A percentile compares a stretch with the other conserved stretches of the same genome.
These are phyloP conservation scores for Musa acuminata DNA, from an alignment of 176 grass and related monocot genomes.

Conservation along the genomic window DNA sequence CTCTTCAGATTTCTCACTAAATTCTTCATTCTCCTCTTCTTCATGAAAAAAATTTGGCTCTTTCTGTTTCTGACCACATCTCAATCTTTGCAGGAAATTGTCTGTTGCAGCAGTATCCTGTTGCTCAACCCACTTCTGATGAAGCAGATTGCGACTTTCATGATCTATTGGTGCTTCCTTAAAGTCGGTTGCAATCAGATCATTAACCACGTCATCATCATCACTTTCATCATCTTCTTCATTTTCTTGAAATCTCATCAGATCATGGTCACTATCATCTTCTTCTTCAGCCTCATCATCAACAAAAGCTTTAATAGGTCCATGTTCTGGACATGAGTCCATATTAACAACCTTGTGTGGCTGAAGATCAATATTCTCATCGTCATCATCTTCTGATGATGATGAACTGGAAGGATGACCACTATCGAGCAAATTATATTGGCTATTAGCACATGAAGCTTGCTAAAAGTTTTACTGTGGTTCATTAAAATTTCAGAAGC, in stretches of 20 bases:
- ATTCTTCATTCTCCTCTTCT: constrained; percentile 43
- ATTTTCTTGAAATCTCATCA: constrained; percentile 71
- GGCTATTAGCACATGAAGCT: neutral
- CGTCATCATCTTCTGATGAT: constrained; percentile 47
- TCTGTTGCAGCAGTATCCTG: constrained; percentile 73
- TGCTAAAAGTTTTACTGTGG: constrained; percentile 10
- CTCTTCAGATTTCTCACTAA: constrained; percentile 39
- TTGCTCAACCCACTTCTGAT: constrained; percentile 87
- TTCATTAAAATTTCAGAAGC: constrained; percentile 8
- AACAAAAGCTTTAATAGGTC: constrained; percentile 57
- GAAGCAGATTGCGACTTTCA: constrained; percentile 65
- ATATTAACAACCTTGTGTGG: constrained; percentile 18
- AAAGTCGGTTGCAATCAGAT: constrained; percentile 75
- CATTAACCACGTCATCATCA: constrained; percentile 66
- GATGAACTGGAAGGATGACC: constrained; percentile 35
- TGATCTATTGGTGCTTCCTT: constrained; percentile 67
- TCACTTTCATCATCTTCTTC: constrained; percentile 61
- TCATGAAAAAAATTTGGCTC: constrained; percentile 33
- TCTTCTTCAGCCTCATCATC: constrained; percentile 98
- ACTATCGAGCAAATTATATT: neutral
- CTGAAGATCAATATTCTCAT: constrained; percentile 51
- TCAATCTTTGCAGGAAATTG: constrained; percentile 70
- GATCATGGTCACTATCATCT: constrained; percentile 92
- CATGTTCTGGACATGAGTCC: constrained; percentile 31
- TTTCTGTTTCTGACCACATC: constrained; percentile 46